Conservation (phyloP, 1,284 basidiomycete species). For the Lentinus polychrous region DNA sequence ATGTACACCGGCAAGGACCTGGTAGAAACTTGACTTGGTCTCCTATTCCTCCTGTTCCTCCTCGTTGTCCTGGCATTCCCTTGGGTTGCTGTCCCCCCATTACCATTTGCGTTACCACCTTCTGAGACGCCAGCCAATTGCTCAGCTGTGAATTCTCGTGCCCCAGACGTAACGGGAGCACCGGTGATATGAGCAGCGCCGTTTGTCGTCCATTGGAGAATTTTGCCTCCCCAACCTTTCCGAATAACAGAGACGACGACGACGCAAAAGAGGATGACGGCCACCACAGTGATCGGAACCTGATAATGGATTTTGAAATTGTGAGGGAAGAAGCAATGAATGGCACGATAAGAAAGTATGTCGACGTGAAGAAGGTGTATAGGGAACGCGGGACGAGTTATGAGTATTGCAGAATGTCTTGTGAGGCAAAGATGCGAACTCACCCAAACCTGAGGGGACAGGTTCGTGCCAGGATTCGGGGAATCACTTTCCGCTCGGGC, state of each 20-base stretch:
- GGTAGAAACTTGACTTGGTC: slow-evolving; percentile 64
- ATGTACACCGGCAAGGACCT: slow-evolving; percentile 66
- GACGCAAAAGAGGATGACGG: slow-evolving; percentile 13
- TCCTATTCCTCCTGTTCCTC: slow-evolving; percentile 38
- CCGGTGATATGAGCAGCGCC: slow-evolving; percentile 17
- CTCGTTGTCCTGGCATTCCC: slow-evolving; percentile 15
- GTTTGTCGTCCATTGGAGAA: slow-evolving; percentile 7
- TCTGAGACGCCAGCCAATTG: slow-evolving; percentile 17
- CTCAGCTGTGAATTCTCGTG: slow-evolving; percentile 29
- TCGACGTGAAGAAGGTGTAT: background rate
- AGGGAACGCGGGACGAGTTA: background rate
- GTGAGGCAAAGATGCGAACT: background rate
- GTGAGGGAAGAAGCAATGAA: background rate
- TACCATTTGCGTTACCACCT: slow-evolving; percentile 8
- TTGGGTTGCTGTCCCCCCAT: slow-evolving; percentile 11
- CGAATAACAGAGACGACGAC: slow-evolving; percentile 15
- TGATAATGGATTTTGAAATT: slow-evolving; percentile 5
- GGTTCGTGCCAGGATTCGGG: background rate
- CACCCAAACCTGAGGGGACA: slow-evolving; percentile 4
- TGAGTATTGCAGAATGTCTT: background rate
- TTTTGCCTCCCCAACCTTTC: slow-evolving; percentile 12
- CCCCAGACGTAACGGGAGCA: slow-evolving; percentile 6
- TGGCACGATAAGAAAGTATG: background rate
- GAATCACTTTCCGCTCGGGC: background rate
- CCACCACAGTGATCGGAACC: slow-evolving; percentile 25